A percentile compares a stretch with the other conserved stretches of the same genome.
Conservation (phyloP, 768 basidiomycete genomes). For the Chalciporus sphaerocephalus region DNA sequence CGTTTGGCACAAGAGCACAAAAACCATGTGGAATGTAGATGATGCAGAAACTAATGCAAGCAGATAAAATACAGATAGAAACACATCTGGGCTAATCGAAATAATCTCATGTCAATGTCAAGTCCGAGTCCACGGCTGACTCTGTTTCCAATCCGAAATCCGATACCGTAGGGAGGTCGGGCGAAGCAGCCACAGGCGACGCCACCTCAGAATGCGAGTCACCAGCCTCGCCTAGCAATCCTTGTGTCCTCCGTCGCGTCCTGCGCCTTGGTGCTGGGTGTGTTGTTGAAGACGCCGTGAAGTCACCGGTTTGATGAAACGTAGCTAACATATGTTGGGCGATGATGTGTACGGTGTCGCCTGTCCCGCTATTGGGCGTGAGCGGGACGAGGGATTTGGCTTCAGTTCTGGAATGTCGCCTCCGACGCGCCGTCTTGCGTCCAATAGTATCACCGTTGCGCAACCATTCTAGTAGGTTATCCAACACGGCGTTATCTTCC, state of each 20-base stretch:
- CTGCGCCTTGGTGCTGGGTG: conserved; percentile 29
- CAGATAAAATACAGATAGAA: conserved; percentile 33
- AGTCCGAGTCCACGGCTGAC: conserved; percentile 18
- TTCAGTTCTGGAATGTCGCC: conserved; percentile 38
- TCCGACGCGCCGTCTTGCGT: conserved; percentile 51
- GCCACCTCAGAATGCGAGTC: conserved; percentile 26
- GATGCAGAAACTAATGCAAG: conserved; percentile 24
- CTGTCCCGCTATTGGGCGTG: conserved; percentile 24
- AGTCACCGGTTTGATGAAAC: conserved; percentile 69
- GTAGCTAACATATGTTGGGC: conserved; percentile 75
- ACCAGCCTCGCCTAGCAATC: conserved; percentile 35
- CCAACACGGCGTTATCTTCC: conserved; percentile 57
- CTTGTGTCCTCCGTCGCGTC: conserved; percentile 28
- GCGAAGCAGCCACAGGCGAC: conserved; percentile 23
- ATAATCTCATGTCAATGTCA: conserved; percentile 21
- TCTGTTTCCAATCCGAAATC: conserved; percentile 28
- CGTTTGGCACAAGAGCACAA: conserved; percentile 2
- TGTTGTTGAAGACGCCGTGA: conserved; percentile 47
- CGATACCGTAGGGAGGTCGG: conserved; percentile 26
- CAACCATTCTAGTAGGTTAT: conserved; percentile 67
- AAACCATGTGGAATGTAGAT: conserved; percentile 15
- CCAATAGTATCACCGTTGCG: conserved; percentile 63
- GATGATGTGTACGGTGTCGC: conserved; percentile 49
- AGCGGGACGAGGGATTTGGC: conserved; percentile 22
- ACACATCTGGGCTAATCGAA: conserved; percentile 21